Conservation (phyloP, 176 grass and related monocot genomes). For the Otatea glauca region DNA sequence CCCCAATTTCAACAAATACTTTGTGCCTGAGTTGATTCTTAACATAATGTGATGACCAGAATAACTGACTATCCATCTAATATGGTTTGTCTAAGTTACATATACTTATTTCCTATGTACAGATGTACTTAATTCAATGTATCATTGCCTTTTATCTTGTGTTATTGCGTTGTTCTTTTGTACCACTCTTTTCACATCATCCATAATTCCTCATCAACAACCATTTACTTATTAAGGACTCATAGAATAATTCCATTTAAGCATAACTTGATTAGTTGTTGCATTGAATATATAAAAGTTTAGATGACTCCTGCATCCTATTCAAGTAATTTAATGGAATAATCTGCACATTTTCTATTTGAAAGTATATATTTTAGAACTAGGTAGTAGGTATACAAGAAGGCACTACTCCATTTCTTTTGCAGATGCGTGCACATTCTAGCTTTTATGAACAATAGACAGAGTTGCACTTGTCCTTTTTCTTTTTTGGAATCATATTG, state of each 20-base stretch:
- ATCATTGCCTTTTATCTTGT: not conserved
- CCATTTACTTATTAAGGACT: not conserved
- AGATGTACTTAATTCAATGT: not conserved
- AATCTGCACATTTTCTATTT: not conserved
- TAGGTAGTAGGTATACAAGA: constrained; percentile 1
- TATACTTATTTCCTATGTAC: not conserved
- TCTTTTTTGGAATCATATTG: not conserved
- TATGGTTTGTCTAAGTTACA: constrained; percentile 2
- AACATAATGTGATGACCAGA: not conserved
- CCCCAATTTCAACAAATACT: too few species aligned
- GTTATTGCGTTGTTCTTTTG: not conserved
- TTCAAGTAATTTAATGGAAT: constrained; percentile 26
- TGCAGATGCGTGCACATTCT: constrained; percentile 3
- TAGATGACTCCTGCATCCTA: not conserved
- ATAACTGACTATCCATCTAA: constrained; percentile 11
- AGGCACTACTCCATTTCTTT: constrained; percentile 3
- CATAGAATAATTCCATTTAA: not conserved
- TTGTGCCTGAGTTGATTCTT: too few species aligned
- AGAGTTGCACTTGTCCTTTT: not conserved
- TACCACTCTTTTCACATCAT: not conserved
- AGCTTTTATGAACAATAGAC: not conserved
- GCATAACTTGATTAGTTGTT: not conserved
- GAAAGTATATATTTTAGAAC: constrained; percentile 7
- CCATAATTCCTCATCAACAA: not conserved
- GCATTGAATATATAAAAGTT: not conserved